These are phyloP conservation scores for Cubamyces sp. DNA, from an alignment of 768 basidiomycete genomes.

Conservation along the genomic window DNA sequence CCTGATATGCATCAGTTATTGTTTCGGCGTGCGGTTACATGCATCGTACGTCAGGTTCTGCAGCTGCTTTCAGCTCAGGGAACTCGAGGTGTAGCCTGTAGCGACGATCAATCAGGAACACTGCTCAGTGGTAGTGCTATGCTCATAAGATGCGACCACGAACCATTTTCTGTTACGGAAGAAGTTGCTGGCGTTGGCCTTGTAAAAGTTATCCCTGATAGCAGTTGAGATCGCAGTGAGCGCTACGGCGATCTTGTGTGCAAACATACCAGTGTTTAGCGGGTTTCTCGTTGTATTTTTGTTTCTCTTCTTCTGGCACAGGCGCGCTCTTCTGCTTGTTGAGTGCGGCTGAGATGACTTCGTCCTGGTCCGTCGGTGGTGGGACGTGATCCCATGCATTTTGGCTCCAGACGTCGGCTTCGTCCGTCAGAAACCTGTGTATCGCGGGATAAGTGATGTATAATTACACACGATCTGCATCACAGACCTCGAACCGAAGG, in stretches of 20 bases:
- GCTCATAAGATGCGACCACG: slow-evolving; percentile 1
- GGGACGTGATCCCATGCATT: slow-evolving; percentile 94
- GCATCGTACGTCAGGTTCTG: slow-evolving; percentile 59
- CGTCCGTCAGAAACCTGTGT: slow-evolving; percentile 67
- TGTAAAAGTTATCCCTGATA: slow-evolving; percentile 91
- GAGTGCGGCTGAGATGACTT: slow-evolving; percentile 71
- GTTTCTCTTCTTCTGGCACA: slow-evolving; percentile 73
- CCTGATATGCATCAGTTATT: slow-evolving; percentile 46
- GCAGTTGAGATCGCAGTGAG: neutral
- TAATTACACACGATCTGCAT: slow-evolving; percentile 20
- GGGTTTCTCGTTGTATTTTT: slow-evolving; percentile 73
- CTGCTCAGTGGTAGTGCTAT: neutral
- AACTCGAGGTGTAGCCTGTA: slow-evolving; percentile 91
- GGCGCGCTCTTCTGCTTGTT: slow-evolving; percentile 71
- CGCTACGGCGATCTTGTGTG: neutral
- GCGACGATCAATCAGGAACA: neutral
- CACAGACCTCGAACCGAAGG: slow-evolving; percentile 71
- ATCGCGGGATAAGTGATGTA: neutral
- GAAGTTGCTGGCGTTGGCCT: slow-evolving; percentile 82
- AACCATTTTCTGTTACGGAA: slow-evolving; percentile 95
- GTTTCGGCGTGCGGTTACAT: neutral
- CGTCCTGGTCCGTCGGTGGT: slow-evolving; percentile 78
- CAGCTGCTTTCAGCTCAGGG: slow-evolving; percentile 77
- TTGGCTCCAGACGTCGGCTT: slow-evolving; percentile 79
- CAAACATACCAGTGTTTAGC: slow-evolving; percentile 66